phyloP scores from a whole-genome alignment of 2,329 filamentous ascomycete genomes.

The Allantophomopsis cytisporea region DNA sequence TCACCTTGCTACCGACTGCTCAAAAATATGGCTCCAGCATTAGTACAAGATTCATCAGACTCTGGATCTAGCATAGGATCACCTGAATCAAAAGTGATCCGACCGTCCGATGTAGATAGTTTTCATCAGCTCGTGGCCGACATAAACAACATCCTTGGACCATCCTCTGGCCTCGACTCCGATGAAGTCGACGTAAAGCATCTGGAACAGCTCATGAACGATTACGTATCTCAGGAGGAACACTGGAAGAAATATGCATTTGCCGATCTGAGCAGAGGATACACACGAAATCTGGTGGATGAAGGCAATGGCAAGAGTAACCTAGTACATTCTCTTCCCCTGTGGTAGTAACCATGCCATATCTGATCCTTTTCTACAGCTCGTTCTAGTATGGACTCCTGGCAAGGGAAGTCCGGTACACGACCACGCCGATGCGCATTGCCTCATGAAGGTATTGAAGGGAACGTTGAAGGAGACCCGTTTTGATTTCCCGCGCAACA shows the following conservation, averaged over 20 bases:
- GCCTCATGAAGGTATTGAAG: constrained; percentile 78
- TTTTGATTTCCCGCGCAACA: constrained; percentile 54
- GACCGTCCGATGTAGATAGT: constrained; percentile 17
- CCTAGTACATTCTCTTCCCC: constrained; percentile 23
- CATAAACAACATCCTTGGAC: constrained; percentile 64
- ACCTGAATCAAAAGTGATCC: too few species aligned
- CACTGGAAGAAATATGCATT: constrained; percentile 71
- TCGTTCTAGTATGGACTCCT: constrained; percentile 78
- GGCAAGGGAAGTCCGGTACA: constrained; percentile 74
- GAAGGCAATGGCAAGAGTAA: constrained; percentile 64
- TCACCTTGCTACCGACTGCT: too few species aligned
- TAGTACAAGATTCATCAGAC: too few species aligned
- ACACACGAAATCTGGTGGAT: constrained; percentile 83
- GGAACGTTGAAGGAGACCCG: constrained; percentile 71
- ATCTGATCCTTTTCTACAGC: constrained; percentile 28
- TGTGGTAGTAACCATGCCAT: too few species aligned
- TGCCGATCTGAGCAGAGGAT: constrained; percentile 53
- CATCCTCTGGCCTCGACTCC: constrained; percentile 69
- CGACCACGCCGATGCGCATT: constrained; percentile 76
- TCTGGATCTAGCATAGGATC: too few species aligned
- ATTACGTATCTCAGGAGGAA: constrained; percentile 52
- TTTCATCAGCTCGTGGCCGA: constrained; percentile 61
- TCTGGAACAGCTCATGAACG: constrained; percentile 58
- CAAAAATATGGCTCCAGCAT: too few species aligned
- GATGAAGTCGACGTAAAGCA: constrained; percentile 66